Evolutionary conservation across 176 grass and related monocot species (phyloP).

Genomic region (Musa beccarii): DNA sequence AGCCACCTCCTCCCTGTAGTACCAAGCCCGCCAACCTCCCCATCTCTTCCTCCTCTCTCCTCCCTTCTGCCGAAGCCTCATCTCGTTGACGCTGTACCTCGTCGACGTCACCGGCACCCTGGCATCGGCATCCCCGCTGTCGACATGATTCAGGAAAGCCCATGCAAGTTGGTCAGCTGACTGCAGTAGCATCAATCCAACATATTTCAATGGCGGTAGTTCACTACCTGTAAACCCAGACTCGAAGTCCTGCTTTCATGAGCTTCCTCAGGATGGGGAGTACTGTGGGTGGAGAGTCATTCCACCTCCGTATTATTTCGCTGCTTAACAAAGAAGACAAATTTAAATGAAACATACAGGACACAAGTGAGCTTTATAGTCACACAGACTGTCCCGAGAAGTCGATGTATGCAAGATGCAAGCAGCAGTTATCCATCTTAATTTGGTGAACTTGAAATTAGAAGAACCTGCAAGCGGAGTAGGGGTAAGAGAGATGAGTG

Average conservation of each 20-base stretch:
- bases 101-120: background rate
- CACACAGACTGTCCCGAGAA: background rate
- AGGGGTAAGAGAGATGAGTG: conserved; percentile 15
- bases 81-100: background rate
- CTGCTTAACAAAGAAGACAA: conserved; percentile 28
- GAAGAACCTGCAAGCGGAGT: background rate
- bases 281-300: conserved; percentile 67
- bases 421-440: background rate
- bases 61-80: background rate
- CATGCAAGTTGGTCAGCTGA: too few species aligned
- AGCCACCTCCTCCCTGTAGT: background rate
- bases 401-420: background rate
- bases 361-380: background rate
- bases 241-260: conserved; percentile 56
- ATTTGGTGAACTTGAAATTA: background rate
- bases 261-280: conserved; percentile 77
- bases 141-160: background rate
- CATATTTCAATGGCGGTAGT: too few species aligned
- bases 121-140: conserved; percentile 57
- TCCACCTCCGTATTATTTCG: conserved; percentile 67
- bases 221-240: conserved; percentile 86
- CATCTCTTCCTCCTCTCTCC: conserved; percentile 2
- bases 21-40: conserved; percentile 21
- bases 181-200: background rate
- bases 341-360: too few species aligned